Base-by-base conservation (phyloP, 2,329 filamentous ascomycete species). In the Pseudopyricularia javanii region DNA sequence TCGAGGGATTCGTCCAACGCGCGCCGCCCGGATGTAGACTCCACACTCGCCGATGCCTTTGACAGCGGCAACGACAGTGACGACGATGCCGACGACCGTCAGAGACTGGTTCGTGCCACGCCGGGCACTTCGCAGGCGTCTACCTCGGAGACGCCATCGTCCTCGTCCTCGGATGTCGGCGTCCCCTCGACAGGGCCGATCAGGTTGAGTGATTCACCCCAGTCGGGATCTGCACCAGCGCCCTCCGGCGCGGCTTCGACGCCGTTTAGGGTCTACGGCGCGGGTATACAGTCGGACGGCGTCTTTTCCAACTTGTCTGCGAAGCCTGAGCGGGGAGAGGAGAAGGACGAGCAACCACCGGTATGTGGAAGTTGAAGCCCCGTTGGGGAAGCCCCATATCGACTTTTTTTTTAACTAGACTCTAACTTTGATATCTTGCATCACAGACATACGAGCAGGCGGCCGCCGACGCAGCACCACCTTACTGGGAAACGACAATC, bases 401-500 rank as follows among this genome's bases (percentile, higher is more conserved):
- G 40, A 45, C 11, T 2, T 45, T 7, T 37, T 8, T 34, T 49
- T 34, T 47, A 2, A 2, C 6, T 24, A 22, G 47, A 33, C 3
- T 60, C 70, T 74, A 63, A 75, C 65, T 48, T n/a, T 14, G 56
- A 49, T 37, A 33, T 55, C 15, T 26, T 11, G 15, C 9, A 24
- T 3, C 3, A 14, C 61, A 96, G 88, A 91, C 91, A 34, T 98
- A 98, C 67, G 93, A 98, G 76, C 91, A 97, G 80, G 93, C 93
- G 15, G 93, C 93, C 3, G 91, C 91, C 43, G 93, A 98, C 68
- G 86, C 90, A 24, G 93, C 93, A 49, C 93, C 93, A 1, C 93
- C 93, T 0, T 98, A 98, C 70, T 98, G 93, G 93, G 93, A 98
- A 73, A 98, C 93, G 6, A 97, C 93, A 0, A 96, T 98, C 58